Evolutionary conservation across 2,329 filamentous ascomycete genomes (phyloP), one percentile per base, ranked within the genome.

Genomic region (Chaetomium sp.): DNA sequence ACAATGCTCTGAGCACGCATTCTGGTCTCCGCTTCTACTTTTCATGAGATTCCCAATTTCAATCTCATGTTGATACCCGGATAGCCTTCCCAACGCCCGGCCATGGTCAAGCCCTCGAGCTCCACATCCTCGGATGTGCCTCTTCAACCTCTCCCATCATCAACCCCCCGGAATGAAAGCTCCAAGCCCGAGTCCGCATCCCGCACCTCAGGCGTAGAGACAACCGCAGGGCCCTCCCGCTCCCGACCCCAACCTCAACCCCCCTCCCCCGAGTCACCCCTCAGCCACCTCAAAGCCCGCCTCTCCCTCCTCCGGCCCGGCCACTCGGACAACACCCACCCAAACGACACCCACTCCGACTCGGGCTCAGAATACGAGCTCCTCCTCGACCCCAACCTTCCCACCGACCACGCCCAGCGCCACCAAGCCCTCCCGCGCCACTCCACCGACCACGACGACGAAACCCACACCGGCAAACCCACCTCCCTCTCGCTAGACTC

Each of bases 281-380:
- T 73, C 60, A 73, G 49, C 61, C 60, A 62, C 57, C 65, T 65
- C 57, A 68, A 61, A 59, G 62, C 76, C 54, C 75, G 78, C 55
- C 72, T 78, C 66, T 77, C 78, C 29, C 75, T 78, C 67, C 80
- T 80, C 45, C 13, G 16, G 13, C 38, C n/a, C 79, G 75, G 73
- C 66, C 75, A 79, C 68, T 42, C 38, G 6, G 76, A 79, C 62
- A 76, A 74, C 55, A n/a, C 2, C 42, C 1, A 47, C 73, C 27
- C 3, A 29, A 9, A 33, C 53, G 21, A 72, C 66, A 78, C 78
- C 42, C 79, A 80, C 60, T 64, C 58, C 16, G 82, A 83, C 65
- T 75, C 79, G 63, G 80, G 74, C 55, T 81, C 80, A 31, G 85
- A 87, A 72, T 76, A 84, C 69, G 84, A 86, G 72, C 80, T 83